Conservation (phyloP, 306 rosid genomes). For the Boehmeria nivea region DNA sequence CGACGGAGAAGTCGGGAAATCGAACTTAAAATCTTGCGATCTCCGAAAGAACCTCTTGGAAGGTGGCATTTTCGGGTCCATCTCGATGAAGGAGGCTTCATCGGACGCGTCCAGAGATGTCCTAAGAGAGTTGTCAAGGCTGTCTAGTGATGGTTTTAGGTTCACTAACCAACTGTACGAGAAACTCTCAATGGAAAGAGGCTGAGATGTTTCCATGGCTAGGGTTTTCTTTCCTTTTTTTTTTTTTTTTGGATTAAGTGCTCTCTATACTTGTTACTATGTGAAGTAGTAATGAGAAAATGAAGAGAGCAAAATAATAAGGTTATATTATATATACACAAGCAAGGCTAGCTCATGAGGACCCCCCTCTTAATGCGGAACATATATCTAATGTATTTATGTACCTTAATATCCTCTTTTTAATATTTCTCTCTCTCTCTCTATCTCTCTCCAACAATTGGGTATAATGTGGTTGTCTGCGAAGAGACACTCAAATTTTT, state of each 20-base stretch:
- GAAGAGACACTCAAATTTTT: slow-evolving; percentile 56
- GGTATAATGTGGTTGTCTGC: slow-evolving; percentile 68
- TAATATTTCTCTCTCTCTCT: slow-evolving; percentile 27
- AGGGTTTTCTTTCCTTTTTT: too few relatives aligned
- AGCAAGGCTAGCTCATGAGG: slow-evolving; percentile 24
- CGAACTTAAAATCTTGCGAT: slow-evolving; percentile 82
- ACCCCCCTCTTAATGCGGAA: slow-evolving; percentile 27
- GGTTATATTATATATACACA: slow-evolving; percentile 15
- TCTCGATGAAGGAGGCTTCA: slow-evolving; percentile 88
- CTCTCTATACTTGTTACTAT: background rate
- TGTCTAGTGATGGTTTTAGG: slow-evolving; percentile 75
- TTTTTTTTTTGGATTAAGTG: slow-evolving; percentile 3
- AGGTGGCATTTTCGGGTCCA: slow-evolving; percentile 94
- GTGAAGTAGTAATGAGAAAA: background rate
- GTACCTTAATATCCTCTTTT: slow-evolving; percentile 46
- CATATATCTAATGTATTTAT: slow-evolving; percentile 24
- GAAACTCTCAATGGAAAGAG: slow-evolving; percentile 92
- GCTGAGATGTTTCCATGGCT: slow-evolving; percentile 78
- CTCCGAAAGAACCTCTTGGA: slow-evolving; percentile 72
- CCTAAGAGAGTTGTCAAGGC: slow-evolving; percentile 55
- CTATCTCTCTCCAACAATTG: slow-evolving; percentile 64
- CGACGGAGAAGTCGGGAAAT: slow-evolving; percentile 66
- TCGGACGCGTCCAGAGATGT: slow-evolving; percentile 68
- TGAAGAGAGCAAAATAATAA: background rate
- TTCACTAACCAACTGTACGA: slow-evolving; percentile 93